Evolutionary conservation across 2,329 filamentous ascomycete genomes (phyloP), one percentile per base, ranked within the genome.

Genomic region (Neofusicoccum parvum): DNA sequence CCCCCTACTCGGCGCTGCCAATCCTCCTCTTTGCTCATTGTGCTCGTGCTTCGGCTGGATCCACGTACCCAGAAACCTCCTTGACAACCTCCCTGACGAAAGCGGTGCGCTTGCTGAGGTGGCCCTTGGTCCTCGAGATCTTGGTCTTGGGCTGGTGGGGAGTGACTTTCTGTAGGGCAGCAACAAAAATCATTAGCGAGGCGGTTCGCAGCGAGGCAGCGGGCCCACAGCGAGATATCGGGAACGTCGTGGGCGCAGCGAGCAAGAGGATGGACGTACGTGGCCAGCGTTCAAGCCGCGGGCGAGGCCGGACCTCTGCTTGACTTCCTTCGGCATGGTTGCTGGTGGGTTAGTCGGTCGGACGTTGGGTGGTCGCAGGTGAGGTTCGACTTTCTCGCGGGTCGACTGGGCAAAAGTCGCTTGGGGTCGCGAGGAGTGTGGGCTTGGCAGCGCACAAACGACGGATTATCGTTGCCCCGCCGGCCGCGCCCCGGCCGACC

Each of bases 61-160:
- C 48, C 70, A 87, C 90, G 79, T 88, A 93, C 91, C 91, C 95
- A 83, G 94, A 90, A 82, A 98, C 95, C 87, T 99, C 95, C 88
- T 96, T 96, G 82, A 97, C 92, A 80, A 99, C 90, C 80, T 97
- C 94, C 76, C 95, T 89, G 75, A 98, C 94, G 85, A 99, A 98
- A 76, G 91, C 89, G 76, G 95, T 98, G 79, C 94, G 90, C 90
- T 96, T 97, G 86, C 92, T 96, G 79, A 96, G 86, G 85, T 95
- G 92, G 76, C 95, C 95, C 89, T 97, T 98, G 86, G 89, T 94
- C 92, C 81, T 79, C 71, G 82, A 84, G 71, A 83, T 79, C 71
- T 79, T 79, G 70, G 80, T 75, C 72, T 81, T 80, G 66, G 80
- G 79, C 73, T 80, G 79, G 76, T 79, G 81, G 51, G 81, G 81